These are phyloP conservation scores for Dictyostelium citrinum DNA, from an alignment of 78 protist genomes.

Conservation along the genomic window DNA sequence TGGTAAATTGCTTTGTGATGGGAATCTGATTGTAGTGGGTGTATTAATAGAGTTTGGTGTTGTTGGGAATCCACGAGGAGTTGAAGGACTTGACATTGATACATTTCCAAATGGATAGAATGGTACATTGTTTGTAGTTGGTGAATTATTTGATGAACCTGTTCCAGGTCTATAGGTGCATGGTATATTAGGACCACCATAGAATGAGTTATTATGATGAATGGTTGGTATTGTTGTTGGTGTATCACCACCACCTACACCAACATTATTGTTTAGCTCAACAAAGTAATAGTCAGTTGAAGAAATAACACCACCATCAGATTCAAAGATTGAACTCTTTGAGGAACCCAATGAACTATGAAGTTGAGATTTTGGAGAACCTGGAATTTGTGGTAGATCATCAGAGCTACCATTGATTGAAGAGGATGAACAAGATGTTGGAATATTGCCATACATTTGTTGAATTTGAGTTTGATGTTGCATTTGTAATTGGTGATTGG, in stretches of 20 bases:
- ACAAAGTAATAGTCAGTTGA: slow-evolving; percentile 14
- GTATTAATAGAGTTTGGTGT: neutral
- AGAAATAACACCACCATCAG: neutral
- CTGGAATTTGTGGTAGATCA: neutral
- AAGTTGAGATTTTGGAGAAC: neutral
- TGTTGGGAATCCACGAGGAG: neutral
- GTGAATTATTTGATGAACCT: slow-evolving; percentile 7
- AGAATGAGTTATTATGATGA: neutral
- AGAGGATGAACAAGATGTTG: neutral
- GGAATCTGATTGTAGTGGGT: neutral
- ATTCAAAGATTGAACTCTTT: neutral
- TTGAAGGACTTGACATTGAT: neutral
- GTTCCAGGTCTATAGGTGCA: neutral
- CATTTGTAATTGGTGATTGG: neutral
- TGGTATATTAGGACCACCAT: neutral
- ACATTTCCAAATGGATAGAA: neutral
- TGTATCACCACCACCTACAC: neutral
- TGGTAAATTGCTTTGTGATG: slow-evolving; percentile 1
- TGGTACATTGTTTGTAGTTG: neutral
- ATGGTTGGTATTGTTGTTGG: neutral
- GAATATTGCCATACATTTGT: neutral
- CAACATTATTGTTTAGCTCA: neutral
- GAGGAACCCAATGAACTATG: neutral
- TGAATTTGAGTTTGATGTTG: neutral
- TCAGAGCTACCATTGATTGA: neutral